Conservation (phyloP, 352 stramenopile species). For the Globisporangium iwayamae region DNA sequence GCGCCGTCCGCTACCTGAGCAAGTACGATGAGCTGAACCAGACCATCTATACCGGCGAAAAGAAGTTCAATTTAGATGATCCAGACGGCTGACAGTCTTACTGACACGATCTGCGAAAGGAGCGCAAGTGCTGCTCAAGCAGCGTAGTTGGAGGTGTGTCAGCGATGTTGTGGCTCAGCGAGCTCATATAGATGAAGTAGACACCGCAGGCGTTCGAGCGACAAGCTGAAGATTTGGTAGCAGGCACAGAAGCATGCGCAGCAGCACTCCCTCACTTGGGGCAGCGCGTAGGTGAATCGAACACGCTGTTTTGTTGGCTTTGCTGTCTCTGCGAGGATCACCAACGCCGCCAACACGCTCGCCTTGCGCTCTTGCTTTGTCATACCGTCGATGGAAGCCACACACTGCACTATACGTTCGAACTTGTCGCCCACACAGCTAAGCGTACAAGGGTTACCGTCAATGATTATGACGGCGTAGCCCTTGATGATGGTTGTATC, state of each 20-base stretch:
- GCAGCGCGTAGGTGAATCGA: slow-evolving; percentile 1
- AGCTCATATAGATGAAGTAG: slow-evolving; percentile 13
- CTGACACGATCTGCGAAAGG: no score
- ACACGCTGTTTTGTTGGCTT: slow-evolving; percentile 5
- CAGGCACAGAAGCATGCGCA: slow-evolving; percentile 1
- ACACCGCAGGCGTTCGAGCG: slow-evolving; percentile 16
- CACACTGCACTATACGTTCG: neutral
- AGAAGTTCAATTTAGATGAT: no score
- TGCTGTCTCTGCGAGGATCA: slow-evolving; percentile 4
- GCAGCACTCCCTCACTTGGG: neutral
- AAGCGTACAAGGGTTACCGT: neutral
- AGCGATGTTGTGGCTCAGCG: neutral
- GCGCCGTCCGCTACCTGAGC: no score
- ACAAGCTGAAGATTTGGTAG: slow-evolving; percentile 1
- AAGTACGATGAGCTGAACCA: no score
- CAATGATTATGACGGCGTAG: neutral
- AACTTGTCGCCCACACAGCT: neutral
- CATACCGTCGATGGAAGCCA: neutral
- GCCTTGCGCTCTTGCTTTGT: neutral
- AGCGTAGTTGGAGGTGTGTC: no score
- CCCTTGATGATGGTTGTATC: neutral
- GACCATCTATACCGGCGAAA: no score
- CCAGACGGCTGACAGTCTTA: no score
- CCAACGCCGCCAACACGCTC: neutral
- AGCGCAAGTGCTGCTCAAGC: no score